Conservation (phyloP, 768 basidiomycete genomes). For the Nevesoporus exiguus region DNA sequence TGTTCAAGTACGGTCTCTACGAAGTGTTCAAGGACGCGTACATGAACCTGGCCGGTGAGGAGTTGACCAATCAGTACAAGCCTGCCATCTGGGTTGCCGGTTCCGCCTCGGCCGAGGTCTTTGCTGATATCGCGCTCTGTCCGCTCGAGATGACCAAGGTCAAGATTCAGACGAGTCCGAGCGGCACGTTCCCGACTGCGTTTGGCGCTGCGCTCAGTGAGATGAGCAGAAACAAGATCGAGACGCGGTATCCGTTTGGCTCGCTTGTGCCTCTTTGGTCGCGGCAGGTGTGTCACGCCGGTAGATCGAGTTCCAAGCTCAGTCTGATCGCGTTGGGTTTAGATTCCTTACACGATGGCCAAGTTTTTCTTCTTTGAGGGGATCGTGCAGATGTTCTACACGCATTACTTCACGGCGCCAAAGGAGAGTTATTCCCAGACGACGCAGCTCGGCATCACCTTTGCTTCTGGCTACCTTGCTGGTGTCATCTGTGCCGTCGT, state of each 20-base stretch:
- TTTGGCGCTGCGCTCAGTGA: constrained; percentile 69
- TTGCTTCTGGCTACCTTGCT: constrained; percentile 84
- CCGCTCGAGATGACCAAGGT: constrained; percentile 93
- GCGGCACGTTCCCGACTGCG: constrained; percentile 72
- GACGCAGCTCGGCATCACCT: constrained; percentile 87
- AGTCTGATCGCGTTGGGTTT: neutral
- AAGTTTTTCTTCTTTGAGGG: constrained; percentile 97
- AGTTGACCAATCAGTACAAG: constrained; percentile 75
- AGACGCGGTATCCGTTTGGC: constrained; percentile 83
- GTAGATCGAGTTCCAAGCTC: constrained; percentile 1
- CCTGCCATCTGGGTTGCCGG: constrained; percentile 90
- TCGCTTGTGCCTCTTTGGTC: constrained; percentile 86
- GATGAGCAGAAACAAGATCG: constrained; percentile 62
- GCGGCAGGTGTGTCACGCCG: constrained; percentile 77
- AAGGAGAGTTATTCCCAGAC: constrained; percentile 76
- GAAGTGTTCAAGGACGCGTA: constrained; percentile 94
- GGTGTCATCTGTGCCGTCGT: constrained; percentile 96
- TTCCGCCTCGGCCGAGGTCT: constrained; percentile 92
- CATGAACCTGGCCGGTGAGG: constrained; percentile 87
- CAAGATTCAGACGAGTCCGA: constrained; percentile 79
- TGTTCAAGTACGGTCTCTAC: constrained; percentile 99
- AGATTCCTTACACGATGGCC: constrained; percentile 99
- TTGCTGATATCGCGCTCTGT: constrained; percentile 95
- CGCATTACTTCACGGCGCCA: constrained; percentile 76
- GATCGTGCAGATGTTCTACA: constrained; percentile 85